Base-by-base conservation (phyloP, 75 land plant genomes). In the Pinus taeda region DNA sequence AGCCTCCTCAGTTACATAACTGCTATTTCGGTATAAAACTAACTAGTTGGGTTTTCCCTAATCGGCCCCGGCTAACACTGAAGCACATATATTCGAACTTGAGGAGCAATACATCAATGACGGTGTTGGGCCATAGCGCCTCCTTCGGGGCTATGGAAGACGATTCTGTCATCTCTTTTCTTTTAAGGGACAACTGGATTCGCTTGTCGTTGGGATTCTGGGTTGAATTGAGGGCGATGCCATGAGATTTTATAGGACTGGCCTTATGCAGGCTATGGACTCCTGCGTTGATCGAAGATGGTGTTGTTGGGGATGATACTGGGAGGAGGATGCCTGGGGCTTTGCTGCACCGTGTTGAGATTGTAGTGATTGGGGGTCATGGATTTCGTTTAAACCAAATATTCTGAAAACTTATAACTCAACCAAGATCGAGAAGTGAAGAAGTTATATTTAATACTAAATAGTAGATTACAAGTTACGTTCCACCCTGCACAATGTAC, bases 61-160 rank as follows among this genome's bases (percentile, higher is more conserved):
- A 73, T 2, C 58, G 58, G 24, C 74, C 74, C 15, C 29, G 17
- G 33, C 55, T 45, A 3, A 49, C 49, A 57, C 29, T 53, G 36
- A 24, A 53, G 6, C 58, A 73, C 17, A 73, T 45, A 15, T 57
- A 36, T 56, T 73, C 74, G n/a, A 73, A 73, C 55, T 73, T 73
- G 33, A 57, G 3, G 3, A 73, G 57, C 6, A 73, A 49, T 2
- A 73, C 74, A 73, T 53, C 57, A 26, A 73, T 73, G 7, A 59
- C 58, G 5, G 30, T 26, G 30, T 73, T 73, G 18, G 74, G 74
- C 74, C 74, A 73, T 14, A 73, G 74, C 72, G 55, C 55, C 55
- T 49, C 55, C 55, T 49, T 49, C 20, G 42, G 36, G 42, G 42
- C 71, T 45, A 55, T 69, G 9, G 71, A 69, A 39, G 71, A 20